Conservation (phyloP, 441 rosid genomes). For the Biscutella laevigata region DNA sequence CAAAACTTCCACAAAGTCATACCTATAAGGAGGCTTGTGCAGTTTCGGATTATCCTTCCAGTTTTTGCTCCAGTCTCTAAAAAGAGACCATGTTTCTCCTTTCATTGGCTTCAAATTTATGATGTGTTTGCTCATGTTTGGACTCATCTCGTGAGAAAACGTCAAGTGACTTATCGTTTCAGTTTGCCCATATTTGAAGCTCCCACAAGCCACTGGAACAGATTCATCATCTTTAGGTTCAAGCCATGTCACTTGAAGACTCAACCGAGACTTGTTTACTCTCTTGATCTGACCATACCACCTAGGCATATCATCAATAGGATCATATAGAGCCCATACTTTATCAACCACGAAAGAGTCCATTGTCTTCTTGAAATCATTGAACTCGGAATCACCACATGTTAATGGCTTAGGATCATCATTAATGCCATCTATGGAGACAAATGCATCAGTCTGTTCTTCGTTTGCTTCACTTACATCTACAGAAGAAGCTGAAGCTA, state of each 20-base stretch:
- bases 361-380: slow-evolving; percentile 7
- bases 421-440: not conserved
- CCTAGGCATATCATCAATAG: slow-evolving; percentile 46
- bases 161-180: slow-evolving; percentile 26
- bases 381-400: slow-evolving; percentile 16
- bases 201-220: slow-evolving; percentile 46
- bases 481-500: not conserved
- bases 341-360: slow-evolving; percentile 3
- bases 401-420: not conserved
- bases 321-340: slow-evolving; percentile 48
- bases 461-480: not conserved
- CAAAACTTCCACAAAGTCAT: slow-evolving; percentile 67
- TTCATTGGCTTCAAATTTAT: slow-evolving; percentile 39
- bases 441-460: not conserved
- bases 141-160: slow-evolving; percentile 56
- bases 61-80: slow-evolving; percentile 53
- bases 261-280: slow-evolving; percentile 20
- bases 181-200: slow-evolving; percentile 34
- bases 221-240: slow-evolving; percentile 26
- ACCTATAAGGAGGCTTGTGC: slow-evolving; percentile 40
- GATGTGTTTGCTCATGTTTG: slow-evolving; percentile 24
- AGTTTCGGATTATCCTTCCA: slow-evolving; percentile 19
- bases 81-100: slow-evolving; percentile 82
- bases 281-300: slow-evolving; percentile 37
- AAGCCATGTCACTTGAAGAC: slow-evolving; percentile 38